phyloP scores from a whole-genome alignment of 129 eudicot species.

The Centella asiatica region DNA sequence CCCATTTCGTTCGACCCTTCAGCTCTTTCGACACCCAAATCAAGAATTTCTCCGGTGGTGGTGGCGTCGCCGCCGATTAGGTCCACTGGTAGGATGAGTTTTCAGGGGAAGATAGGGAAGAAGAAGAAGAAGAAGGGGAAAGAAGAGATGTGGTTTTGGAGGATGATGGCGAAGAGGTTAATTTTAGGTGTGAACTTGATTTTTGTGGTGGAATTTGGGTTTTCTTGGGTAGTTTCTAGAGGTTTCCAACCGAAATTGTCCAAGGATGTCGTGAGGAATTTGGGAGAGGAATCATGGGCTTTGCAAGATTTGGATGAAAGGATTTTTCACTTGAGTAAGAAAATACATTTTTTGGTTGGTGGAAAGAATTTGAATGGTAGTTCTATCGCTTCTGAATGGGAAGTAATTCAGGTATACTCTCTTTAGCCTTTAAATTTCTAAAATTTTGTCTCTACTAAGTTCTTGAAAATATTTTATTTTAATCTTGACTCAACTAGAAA shows the following conservation, averaged over 20 bases:
- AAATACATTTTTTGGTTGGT: slow-evolving; percentile 30
- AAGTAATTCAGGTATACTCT: slow-evolving; percentile 48
- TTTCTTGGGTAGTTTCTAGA: slow-evolving; percentile 26
- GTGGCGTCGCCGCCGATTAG: slow-evolving; percentile 20
- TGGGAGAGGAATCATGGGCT: slow-evolving; percentile 36
- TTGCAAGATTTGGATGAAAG: slow-evolving; percentile 36
- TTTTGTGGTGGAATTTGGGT: slow-evolving; percentile 31
- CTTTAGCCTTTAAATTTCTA: not conserved
- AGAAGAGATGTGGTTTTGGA: slow-evolving; percentile 17
- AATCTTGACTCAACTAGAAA: not conserved
- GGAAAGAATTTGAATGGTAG: slow-evolving; percentile 29
- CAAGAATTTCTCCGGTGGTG: slow-evolving; percentile 3
- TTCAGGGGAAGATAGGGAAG: slow-evolving; percentile 11
- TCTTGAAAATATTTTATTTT: not conserved
- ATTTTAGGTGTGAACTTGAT: slow-evolving; percentile 33
- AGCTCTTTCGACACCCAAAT: slow-evolving; percentile 37
- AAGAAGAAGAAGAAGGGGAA: slow-evolving; percentile 20
- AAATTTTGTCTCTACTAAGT: not conserved
- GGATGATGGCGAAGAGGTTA: slow-evolving; percentile 18
- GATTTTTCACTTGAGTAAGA: slow-evolving; percentile 35
- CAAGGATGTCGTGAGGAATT: slow-evolving; percentile 28
- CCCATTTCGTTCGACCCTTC: slow-evolving; percentile 37
- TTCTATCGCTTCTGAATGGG: slow-evolving; percentile 38
- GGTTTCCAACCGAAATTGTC: slow-evolving; percentile 36
- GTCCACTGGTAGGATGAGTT: slow-evolving; percentile 15